Evolutionary conservation across 2,329 filamentous ascomycete genomes (phyloP).

Genomic region (Aspergillus alliaceus): DNA sequence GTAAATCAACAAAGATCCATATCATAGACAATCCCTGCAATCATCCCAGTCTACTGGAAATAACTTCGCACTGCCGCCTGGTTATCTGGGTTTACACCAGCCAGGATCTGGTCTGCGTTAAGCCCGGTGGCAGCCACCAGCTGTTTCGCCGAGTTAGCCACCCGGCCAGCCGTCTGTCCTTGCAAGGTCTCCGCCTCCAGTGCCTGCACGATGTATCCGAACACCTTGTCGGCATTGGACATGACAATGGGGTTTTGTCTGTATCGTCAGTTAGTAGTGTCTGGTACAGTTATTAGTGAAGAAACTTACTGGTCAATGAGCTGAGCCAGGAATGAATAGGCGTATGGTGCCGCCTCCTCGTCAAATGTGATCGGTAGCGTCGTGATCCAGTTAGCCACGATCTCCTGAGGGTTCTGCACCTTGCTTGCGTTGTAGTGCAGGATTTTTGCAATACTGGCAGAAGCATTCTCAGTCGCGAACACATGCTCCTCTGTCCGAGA

Average conservation of each 20-base stretch:
- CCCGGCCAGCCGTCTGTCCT: slow-evolving; percentile 74
- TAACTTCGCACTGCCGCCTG: slow-evolving; percentile 77
- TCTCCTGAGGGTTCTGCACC: slow-evolving; percentile 71
- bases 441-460: slow-evolving; percentile 94
- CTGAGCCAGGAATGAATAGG: slow-evolving; percentile 87
- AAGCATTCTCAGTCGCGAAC: slow-evolving; percentile 96
- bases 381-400: slow-evolving; percentile 83
- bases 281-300: neutral
- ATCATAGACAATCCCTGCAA: slow-evolving; percentile 11
- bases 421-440: slow-evolving; percentile 82
- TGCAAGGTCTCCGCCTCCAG: slow-evolving; percentile 88
- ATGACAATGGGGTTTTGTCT: slow-evolving; percentile 86
- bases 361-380: slow-evolving; percentile 92
- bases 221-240: slow-evolving; percentile 75
- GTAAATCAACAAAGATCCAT: neutral
- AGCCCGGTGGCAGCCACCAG: slow-evolving; percentile 72
- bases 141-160: slow-evolving; percentile 75
- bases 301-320: slow-evolving; percentile 87
- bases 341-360: slow-evolving; percentile 94
- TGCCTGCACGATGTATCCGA: slow-evolving; percentile 81
- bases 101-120: slow-evolving; percentile 73
- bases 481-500: slow-evolving; percentile 89
- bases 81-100: slow-evolving; percentile 73
- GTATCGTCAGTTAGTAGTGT: slow-evolving; percentile 6
- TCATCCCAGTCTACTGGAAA: slow-evolving; percentile 53